Base-by-base conservation (phyloP, 345 rosid genomes). In the Anastatica hierochuntica region DNA sequence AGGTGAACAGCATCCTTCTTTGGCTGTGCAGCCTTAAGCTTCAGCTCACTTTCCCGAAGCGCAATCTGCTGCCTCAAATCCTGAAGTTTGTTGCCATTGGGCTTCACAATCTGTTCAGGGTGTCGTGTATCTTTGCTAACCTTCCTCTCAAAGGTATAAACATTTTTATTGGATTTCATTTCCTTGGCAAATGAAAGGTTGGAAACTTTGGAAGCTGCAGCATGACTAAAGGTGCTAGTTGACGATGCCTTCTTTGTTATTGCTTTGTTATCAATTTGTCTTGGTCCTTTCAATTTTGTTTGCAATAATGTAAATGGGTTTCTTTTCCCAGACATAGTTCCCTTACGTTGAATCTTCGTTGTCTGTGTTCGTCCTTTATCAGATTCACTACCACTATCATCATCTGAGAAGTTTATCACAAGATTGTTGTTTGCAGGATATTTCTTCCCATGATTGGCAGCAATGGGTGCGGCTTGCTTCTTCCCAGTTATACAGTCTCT, bases 41-140 rank as follows among this genome's bases (percentile, higher is more conserved):
- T 92, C 75, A 78, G 74, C 66, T 84, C 85, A 56, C 59, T 79
- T 76, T 92, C 98, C 42, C 94, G 81, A 46, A 69, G 75, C 12
- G 94, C 95, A 78, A 92, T 92, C 84, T 83, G 88, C 81, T 81
- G 94, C 75, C 83, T 79, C 71, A 92, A 76, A 55, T 88, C 96
- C 71, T 31, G 77, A 56, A 85, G 84, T 64, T 92, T 69, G 52
- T 46, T 64, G 46, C 56, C 67, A 63, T 55, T 82, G 53, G 71
- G 65, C 42, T 64, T 76, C 54, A 47, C 53, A 61, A 43, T 72
- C 59, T 56, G 82, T 38, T 68, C 84, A 68, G 40, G 49, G 48
- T 58, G 73, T 57, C 4, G 59, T 49, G 72, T 80, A 50, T 67
- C 80, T 75, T 63, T 75, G 45, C 63, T 72, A 35, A 53, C 51